phyloP scores from a whole-genome alignment of 1,284 basidiomycete species.

The Rhodotorula sp. region DNA sequence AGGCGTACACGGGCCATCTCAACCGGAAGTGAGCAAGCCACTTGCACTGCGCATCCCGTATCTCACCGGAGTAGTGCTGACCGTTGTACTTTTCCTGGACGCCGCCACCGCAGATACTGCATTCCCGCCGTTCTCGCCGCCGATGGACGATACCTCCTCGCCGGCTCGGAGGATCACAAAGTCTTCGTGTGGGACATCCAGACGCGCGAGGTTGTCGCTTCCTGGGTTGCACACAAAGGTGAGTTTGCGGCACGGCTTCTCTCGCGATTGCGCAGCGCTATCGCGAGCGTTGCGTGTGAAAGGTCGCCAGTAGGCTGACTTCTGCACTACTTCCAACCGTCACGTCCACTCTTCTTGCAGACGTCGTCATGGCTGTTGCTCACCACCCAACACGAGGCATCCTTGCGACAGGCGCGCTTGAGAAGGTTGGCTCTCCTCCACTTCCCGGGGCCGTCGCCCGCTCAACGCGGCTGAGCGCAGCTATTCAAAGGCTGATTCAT shows the following conservation, averaged over 20 bases:
- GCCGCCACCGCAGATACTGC: conserved; percentile 21
- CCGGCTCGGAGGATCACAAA: conserved; percentile 86
- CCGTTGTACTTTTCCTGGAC: no score
- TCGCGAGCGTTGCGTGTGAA: neutral
- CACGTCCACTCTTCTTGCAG: conserved; percentile 52
- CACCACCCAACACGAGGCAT: conserved; percentile 22
- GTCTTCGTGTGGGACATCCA: conserved; percentile 90
- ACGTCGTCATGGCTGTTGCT: conserved; percentile 69
- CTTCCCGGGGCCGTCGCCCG: no score
- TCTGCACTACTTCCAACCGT: no score
- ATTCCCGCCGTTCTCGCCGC: conserved; percentile 36
- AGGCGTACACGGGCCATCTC: conserved; percentile 80
- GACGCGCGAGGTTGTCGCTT: conserved; percentile 68
- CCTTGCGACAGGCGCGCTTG: conserved; percentile 33
- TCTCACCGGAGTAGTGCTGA: no score
- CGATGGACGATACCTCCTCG: conserved; percentile 61
- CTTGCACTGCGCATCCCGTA: no score
- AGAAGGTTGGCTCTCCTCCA: conserved; percentile 21
- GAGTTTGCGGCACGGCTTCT: conserved; percentile 25
- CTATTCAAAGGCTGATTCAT: neutral
- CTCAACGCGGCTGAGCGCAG: no score
- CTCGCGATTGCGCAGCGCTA: accelerated
- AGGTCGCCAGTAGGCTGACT: no score
- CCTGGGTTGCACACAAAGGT: conserved; percentile 78
- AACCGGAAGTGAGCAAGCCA: conserved; percentile 80